Conservation (phyloP, 2,329 filamentous ascomycete species). For the Thielaviopsis musarum region DNA sequence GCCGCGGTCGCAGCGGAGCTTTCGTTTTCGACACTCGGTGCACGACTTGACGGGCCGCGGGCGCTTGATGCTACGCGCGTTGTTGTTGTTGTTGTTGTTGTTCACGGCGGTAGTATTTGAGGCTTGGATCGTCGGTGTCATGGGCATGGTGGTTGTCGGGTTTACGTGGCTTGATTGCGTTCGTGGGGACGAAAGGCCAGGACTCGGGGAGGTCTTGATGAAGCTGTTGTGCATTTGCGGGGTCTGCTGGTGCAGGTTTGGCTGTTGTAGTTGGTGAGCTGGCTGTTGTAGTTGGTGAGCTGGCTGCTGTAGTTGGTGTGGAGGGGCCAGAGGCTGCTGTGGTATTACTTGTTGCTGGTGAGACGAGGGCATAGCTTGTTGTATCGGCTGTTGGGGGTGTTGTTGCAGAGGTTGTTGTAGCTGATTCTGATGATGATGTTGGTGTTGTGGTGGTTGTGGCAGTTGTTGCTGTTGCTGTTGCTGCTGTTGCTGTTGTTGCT, state of each 20-base stretch:
- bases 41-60: slow-evolving; percentile 39
- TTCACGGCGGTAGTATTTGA: neutral
- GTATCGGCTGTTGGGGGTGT: no score
- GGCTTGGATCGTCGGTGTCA: no score
- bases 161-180: neutral
- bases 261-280: no score
- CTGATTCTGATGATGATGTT: no score
- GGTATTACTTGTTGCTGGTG: no score
- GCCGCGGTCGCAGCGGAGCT: slow-evolving; percentile 38
- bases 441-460: no score
- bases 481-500: slow-evolving; percentile 1
- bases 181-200: slow-evolving; percentile 4
- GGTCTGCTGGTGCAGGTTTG: slow-evolving; percentile 2
- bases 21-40: slow-evolving; percentile 39
- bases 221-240: neutral
- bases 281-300: no score
- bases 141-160: no score
- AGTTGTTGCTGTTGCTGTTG: neutral
- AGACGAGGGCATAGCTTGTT: no score
- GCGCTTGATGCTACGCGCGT: slow-evolving; percentile 30
- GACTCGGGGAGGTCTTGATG: slow-evolving; percentile 8
- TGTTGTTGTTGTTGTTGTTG: neutral
- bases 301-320: no score
- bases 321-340: no score
- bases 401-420: no score